Percentiles rank a stretch among this genome's conserved stretches.
These are phyloP conservation scores for Ophiostoma sp. DNA, from an alignment of 2,329 filamentous ascomycete species.

Conservation along the genomic window DNA sequence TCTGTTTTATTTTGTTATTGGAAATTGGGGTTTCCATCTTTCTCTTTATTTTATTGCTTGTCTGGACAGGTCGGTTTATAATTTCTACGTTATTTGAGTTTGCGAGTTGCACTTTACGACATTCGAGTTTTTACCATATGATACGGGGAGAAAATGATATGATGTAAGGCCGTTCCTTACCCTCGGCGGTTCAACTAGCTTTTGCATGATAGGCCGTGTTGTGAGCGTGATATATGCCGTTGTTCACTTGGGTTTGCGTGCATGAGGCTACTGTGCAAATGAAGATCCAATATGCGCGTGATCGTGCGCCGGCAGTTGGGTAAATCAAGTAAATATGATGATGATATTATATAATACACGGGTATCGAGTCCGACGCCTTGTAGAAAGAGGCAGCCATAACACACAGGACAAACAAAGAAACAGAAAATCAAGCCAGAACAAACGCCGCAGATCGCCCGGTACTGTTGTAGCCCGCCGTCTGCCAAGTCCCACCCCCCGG, in stretches of 20 bases:
- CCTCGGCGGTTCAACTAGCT: background rate
- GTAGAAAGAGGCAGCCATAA: background rate
- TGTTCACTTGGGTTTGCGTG: no score
- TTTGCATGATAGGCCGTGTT: no score
- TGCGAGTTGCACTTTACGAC: background rate
- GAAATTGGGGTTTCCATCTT: background rate
- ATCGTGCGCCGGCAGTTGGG: background rate
- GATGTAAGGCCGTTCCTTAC: background rate
- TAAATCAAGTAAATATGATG: background rate
- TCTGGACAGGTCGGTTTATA: slow-evolving; percentile 5
- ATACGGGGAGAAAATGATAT: background rate
- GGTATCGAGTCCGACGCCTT: slow-evolving; percentile 6
- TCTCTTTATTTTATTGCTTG: background rate
- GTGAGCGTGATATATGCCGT: no score
- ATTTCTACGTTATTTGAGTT: background rate
- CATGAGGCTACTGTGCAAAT: no score
- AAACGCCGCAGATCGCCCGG: slow-evolving; percentile 4
- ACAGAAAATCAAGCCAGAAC: background rate
- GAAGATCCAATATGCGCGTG: no score
- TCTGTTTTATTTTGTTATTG: background rate
- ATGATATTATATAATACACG: background rate
- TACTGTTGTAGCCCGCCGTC: background rate
- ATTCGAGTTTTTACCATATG: background rate
- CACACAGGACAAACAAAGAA: background rate
- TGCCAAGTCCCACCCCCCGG: background rate